A percentile compares a stretch with the other conserved stretches of the same genome.
Evolutionary conservation across 192 early-diverging fungal genomes (phyloP).

Genomic region (Backusella liffmaniae): DNA sequence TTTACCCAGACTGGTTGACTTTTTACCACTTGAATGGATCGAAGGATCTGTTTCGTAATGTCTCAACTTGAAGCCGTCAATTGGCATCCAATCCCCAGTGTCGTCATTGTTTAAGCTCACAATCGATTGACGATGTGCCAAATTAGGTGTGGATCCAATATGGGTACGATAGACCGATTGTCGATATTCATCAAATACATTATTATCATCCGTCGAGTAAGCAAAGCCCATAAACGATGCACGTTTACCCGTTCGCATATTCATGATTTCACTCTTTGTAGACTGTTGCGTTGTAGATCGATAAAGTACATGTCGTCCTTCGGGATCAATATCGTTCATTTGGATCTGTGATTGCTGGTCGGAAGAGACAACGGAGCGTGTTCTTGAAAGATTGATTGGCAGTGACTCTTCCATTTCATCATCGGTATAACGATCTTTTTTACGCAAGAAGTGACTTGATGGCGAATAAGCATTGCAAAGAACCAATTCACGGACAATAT

Average conservation of each 20-base stretch:
- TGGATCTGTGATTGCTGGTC: not conserved
- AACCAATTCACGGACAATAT: slow-evolving; percentile 82
- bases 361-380: not conserved
- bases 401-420: slow-evolving; percentile 20
- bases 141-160: not conserved
- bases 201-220: slow-evolving; percentile 42
- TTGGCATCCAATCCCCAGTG: slow-evolving; percentile 29
- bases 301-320: not conserved
- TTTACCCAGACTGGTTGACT: not conserved
- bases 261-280: slow-evolving; percentile 33
- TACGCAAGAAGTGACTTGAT: not conserved
- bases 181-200: slow-evolving; percentile 39
- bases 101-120: not conserved
- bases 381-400: slow-evolving; percentile 18
- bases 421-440: not conserved
- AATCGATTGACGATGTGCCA: not conserved
- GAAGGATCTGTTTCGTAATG: slow-evolving; percentile 26
- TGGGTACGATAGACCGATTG: slow-evolving; percentile 35
- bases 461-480: slow-evolving; percentile 5
- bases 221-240: slow-evolving; percentile 48
- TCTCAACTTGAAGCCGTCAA: slow-evolving; percentile 17
- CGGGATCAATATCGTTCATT: not conserved
- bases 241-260: slow-evolving; percentile 43
- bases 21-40: not conserved
- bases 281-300: slow-evolving; percentile 3